Evolutionary conservation across 441 rosid genomes (phyloP).

Genomic region (Arabidopsis hybrid): DNA sequence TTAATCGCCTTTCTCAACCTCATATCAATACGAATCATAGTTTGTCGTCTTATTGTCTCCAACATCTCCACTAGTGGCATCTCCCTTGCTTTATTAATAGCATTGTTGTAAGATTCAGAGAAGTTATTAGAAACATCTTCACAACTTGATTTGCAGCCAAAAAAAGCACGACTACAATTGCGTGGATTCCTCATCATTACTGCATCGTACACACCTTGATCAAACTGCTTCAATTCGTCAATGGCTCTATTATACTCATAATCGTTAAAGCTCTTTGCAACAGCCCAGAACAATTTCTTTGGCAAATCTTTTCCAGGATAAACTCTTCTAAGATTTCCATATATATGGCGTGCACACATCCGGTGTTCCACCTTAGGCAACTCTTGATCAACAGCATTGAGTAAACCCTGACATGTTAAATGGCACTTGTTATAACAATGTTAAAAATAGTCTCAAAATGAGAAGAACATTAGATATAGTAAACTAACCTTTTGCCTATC

Average conservation of each 20-base stretch:
- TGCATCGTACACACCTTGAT: not conserved
- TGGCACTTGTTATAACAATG: too few species aligned
- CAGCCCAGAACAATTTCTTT: not conserved
- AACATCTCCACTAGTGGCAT: not conserved
- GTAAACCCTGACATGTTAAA: not conserved
- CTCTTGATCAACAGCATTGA: not conserved
- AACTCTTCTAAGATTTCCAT: not conserved
- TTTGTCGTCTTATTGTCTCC: conserved; percentile 11
- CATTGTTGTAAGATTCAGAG: not conserved
- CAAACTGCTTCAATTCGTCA: not conserved
- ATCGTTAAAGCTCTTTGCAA: not conserved
- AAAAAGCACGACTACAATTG: too few species aligned
- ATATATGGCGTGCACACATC: too few species aligned
- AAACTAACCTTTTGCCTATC: too few species aligned
- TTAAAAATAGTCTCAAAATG: too few species aligned
- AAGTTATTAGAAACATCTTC: not conserved
- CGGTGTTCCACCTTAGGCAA: not conserved
- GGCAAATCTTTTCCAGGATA: not conserved
- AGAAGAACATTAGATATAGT: too few species aligned
- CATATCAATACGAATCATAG: not conserved
- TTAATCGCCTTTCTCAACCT: not conserved
- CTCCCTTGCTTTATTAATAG: not conserved
- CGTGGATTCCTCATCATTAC: not conserved
- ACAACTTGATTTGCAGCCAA: not conserved
- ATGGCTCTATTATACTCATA: not conserved